Base-by-base conservation (phyloP, 2,329 filamentous ascomycete genomes). In the Epichloe hybrida region DNA sequence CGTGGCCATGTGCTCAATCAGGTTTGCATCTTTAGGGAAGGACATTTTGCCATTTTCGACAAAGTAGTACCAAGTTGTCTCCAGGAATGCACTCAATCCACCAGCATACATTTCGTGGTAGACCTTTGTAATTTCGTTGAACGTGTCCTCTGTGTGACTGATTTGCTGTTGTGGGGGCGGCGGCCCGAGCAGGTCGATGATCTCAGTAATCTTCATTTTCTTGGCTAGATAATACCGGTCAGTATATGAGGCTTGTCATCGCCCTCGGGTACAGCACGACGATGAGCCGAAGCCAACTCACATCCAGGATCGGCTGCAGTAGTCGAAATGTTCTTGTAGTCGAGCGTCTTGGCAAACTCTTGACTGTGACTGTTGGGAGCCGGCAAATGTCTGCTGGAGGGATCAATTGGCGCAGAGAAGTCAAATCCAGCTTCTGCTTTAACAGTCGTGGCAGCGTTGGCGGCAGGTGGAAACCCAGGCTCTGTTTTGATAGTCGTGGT, bases 1-100 rank as follows among this genome's bases (percentile, higher is more conserved):
- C 15, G 78, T 75, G 5, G 77, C 76, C 62, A 90, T 79, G 54
- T 83, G 77, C 49, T 82, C 79, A 57, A 84, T 72, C n/a, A 88
- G 69, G 31, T 71, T 68, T 31, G 72, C 68, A 61, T 85, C 72
- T 47, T 69, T 66, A 50, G 70, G 70, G 51, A 80, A 68, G n/a
- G 71, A 62, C 61, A 67, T 69, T 39, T 69, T 64, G 48, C 69
- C 64, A 52, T 70, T 66, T 13, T 72, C 73, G 45, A 63, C 63
- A 46, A 74, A 71, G 53, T 72, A 79, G 68, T 88, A 96, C 90
- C 90, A 97, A 31, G 75, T 76, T 6, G 88, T 86, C 65, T 96
- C 90, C 55, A 94, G 77, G 55, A 93, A 83, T 47, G 77, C 77
- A 65, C 87, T 83, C 45, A 93, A 77, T 7, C 81, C 84, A 1